These are phyloP conservation scores for Phytophthora melonis DNA, from an alignment of 352 stramenopile species.

Conservation along the genomic window DNA sequence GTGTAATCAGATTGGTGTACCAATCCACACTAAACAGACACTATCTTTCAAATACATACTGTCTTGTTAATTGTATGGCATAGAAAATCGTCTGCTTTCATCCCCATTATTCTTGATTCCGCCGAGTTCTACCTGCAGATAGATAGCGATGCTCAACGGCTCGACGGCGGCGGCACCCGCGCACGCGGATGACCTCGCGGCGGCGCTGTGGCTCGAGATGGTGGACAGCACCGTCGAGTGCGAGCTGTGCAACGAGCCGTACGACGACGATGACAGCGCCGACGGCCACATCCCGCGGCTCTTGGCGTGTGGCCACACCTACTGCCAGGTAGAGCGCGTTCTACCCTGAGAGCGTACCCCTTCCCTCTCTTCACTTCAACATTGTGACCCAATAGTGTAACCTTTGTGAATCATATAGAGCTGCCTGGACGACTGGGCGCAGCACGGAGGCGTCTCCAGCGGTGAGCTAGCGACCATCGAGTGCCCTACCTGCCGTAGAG, in stretches of 20 bases:
- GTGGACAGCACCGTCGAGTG: slow-evolving; percentile 85
- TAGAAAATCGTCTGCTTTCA: too few species aligned
- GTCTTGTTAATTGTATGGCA: background rate
- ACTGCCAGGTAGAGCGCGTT: slow-evolving; percentile 69
- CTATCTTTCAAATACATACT: background rate
- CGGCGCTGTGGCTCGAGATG: slow-evolving; percentile 75
- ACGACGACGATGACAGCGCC: slow-evolving; percentile 69
- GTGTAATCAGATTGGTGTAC: slow-evolving; percentile 1
- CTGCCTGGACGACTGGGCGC: slow-evolving; percentile 75
- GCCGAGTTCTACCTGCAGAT: slow-evolving; percentile 12
- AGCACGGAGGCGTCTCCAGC: slow-evolving; percentile 24
- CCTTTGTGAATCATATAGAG: slow-evolving; percentile 29
- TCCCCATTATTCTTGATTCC: slow-evolving; percentile 13
- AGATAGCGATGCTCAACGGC: slow-evolving; percentile 16
- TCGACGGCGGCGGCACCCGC: slow-evolving; percentile 12
- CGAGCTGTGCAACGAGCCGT: slow-evolving; percentile 88
- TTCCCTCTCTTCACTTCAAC: slow-evolving; percentile 9
- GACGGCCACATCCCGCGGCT: slow-evolving; percentile 75
- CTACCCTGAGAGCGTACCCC: slow-evolving; percentile 5
- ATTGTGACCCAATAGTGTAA: slow-evolving; percentile 10
- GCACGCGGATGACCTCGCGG: slow-evolving; percentile 61
- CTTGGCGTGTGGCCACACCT: slow-evolving; percentile 82
- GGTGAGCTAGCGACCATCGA: slow-evolving; percentile 53
- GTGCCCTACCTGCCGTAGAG: slow-evolving; percentile 77
- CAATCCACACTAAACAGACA: background rate